A percentile compares a stretch with the other conserved stretches of the same genome.
Conservation (phyloP, 1,284 basidiomycete genomes). For the Ceraceosorus guamensis region DNA sequence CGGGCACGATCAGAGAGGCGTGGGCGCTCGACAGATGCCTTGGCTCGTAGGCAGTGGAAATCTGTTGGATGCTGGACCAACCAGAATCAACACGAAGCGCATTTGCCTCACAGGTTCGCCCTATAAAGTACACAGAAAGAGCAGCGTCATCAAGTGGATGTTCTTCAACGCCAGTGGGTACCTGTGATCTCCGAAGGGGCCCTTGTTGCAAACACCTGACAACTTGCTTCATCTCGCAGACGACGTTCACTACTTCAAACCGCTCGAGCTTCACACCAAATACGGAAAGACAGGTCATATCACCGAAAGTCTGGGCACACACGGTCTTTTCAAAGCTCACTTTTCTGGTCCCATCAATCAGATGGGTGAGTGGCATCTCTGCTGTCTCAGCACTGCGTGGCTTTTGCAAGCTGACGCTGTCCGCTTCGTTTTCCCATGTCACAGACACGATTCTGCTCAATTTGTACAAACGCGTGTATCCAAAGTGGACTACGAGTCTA, state of each 20-base stretch:
- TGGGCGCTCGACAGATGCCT: constrained; percentile 42
- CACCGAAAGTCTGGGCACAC: constrained; percentile 86
- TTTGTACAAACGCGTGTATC: constrained; percentile 81
- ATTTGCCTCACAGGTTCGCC: constrained; percentile 91
- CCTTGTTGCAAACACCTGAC: neutral
- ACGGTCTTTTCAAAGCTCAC: constrained; percentile 80
- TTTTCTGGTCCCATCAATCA: neutral
- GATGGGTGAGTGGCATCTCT: neutral
- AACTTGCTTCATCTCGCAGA: constrained; percentile 54
- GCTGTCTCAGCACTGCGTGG: neutral
- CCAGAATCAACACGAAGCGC: constrained; percentile 83
- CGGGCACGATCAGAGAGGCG: constrained; percentile 42
- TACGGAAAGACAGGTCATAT: constrained; percentile 82
- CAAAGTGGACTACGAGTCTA: constrained; percentile 56
- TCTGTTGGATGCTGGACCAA: constrained; percentile 81
- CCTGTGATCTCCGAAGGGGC: no score
- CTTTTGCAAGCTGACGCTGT: neutral
- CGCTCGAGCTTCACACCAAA: constrained; percentile 87
- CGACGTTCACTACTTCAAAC: constrained; percentile 87
- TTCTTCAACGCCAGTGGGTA: constrained; percentile 66
- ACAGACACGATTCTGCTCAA: constrained; percentile 91
- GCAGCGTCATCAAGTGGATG: constrained; percentile 95
- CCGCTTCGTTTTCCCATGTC: constrained; percentile 74
- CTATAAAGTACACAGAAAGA: constrained; percentile 95
- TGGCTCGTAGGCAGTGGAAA: constrained; percentile 82